Evolutionary conservation across 768 basidiomycete species (phyloP), one percentile per base, ranked within the genome.

Genomic region (Leccinum disarticulatum): DNA sequence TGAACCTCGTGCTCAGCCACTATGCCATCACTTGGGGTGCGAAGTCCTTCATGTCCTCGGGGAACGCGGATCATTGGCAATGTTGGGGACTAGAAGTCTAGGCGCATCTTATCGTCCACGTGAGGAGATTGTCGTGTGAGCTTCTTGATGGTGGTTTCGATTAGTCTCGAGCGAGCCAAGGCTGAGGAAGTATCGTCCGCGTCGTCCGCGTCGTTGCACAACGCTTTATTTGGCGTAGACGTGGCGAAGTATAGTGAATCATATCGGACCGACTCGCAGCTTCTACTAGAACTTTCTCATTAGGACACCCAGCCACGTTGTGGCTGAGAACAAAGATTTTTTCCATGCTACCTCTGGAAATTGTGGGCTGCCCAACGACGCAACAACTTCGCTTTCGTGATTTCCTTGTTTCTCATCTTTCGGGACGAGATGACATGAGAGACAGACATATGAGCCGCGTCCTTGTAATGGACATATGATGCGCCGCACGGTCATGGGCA

Each of bases 11-110:
- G 5, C 61, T 63, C 19, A 38, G 28, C 11, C 58, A 59, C 46
- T 63, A 63, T 52, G 92, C 88, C 14, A 83, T 98, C 58, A 86
- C 88, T 0, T 98, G 94, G 94, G 61, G 61, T 46, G 54, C 56
- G 11, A 67, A 58, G 52, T 36, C 31, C 9, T 50, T 56, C 33
- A 52, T 38, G 41, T 33, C 62, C 7, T 15, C 8, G 22, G 54
- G 41, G 3, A 35, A 57, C 14, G 30, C 58, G 2, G 49, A 28
- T 15, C 48, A 11, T n/a, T 70, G 64, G 66, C 17, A 27, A 43
- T 48, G 63, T 4, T 70, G 68, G 69, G 61, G 47, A n/a, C 17
- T 59, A 27, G 28, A 48, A 25, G n/a, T 9, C 49, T 17, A 49
- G 19, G 10, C 13, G 9, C 54, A 50, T 57, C 36, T 50, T 6